phyloP scores from a whole-genome alignment of 371 early-diverging fungal genomes.

The Chytridium lagenaria region DNA sequence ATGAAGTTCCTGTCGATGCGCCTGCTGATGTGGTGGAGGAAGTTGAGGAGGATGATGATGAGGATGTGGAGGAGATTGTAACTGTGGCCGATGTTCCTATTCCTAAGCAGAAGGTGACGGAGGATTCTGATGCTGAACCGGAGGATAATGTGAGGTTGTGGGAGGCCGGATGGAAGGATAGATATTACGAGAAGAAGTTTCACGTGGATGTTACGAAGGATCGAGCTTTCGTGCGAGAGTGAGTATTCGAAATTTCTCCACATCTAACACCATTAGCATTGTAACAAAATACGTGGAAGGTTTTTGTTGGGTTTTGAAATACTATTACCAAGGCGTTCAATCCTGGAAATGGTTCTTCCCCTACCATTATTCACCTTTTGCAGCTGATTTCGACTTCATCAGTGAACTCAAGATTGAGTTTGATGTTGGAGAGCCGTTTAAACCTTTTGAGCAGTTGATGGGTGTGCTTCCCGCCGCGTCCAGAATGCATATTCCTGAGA shows the following conservation, averaged over 20 bases:
- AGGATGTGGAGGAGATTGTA: constrained; percentile 46
- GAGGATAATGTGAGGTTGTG: constrained; percentile 78
- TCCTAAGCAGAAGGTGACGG: constrained; percentile 55
- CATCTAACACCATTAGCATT: constrained; percentile 54
- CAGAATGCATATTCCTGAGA: constrained; percentile 79
- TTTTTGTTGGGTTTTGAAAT: constrained; percentile 97
- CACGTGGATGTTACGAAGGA: constrained; percentile 68
- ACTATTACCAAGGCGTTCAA: constrained; percentile 94
- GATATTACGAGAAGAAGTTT: constrained; percentile 91
- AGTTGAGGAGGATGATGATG: constrained; percentile 41
- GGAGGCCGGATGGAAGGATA: constrained; percentile 89
- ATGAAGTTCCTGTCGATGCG: not conserved
- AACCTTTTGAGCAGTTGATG: constrained; percentile 98
- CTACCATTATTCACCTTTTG: constrained; percentile 98
- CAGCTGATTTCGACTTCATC: constrained; percentile 86
- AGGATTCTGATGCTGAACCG: constrained; percentile 72
- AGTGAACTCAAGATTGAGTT: constrained; percentile 75
- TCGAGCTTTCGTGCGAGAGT: constrained; percentile 56
- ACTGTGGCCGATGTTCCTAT: constrained; percentile 45
- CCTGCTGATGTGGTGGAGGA: constrained; percentile 47
- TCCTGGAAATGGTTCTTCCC: constrained; percentile 99
- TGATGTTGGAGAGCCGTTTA: constrained; percentile 84
- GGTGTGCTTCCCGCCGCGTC: constrained; percentile 94
- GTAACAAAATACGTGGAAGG: constrained; percentile 94
- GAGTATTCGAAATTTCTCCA: constrained; percentile 16